These are phyloP conservation scores for Russula earlei DNA, from an alignment of 768 basidiomycete genomes.

Conservation along the genomic window DNA sequence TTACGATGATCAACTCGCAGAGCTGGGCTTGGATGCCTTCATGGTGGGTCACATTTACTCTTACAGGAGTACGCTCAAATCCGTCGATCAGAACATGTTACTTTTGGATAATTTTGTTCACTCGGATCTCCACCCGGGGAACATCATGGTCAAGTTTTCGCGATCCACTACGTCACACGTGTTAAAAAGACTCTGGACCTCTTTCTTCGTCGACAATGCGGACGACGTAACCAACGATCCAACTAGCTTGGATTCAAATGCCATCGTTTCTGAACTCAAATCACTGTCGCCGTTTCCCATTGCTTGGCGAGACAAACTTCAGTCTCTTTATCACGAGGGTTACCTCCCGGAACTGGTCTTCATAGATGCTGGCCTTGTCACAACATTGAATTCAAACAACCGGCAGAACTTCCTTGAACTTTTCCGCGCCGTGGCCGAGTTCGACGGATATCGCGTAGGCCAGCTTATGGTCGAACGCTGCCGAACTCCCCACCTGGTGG, in stretches of 20 bases:
- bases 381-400: slow-evolving; percentile 73
- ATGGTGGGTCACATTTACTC: slow-evolving; percentile 44
- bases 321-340: slow-evolving; percentile 50
- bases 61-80: slow-evolving; percentile 3
- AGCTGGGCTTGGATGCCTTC: slow-evolving; percentile 90
- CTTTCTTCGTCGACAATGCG: slow-evolving; percentile 36
- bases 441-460: slow-evolving; percentile 93
- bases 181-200: slow-evolving; percentile 48
- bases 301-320: slow-evolving; percentile 65
- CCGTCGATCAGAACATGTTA: slow-evolving; percentile 76
- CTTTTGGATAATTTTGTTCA: slow-evolving; percentile 97
- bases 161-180: slow-evolving; percentile 66
- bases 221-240: slow-evolving; percentile 6
- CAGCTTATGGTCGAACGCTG: slow-evolving; percentile 96
- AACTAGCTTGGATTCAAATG: slow-evolving; percentile 23
- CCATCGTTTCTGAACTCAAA: slow-evolving; percentile 63
- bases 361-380: slow-evolving; percentile 93
- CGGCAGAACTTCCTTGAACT: slow-evolving; percentile 92
- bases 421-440: slow-evolving; percentile 91
- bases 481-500: slow-evolving; percentile 77
- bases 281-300: slow-evolving; percentile 45
- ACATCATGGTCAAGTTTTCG: slow-evolving; percentile 96
- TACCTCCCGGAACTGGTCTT: slow-evolving; percentile 93
- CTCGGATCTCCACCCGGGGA: slow-evolving; percentile 83
- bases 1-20: slow-evolving; percentile 82